Evolutionary conservation across 2,329 filamentous ascomycete genomes (phyloP), one percentile per base, ranked within the genome.

Genomic region (Pseudogymnoascus verrucosus): DNA sequence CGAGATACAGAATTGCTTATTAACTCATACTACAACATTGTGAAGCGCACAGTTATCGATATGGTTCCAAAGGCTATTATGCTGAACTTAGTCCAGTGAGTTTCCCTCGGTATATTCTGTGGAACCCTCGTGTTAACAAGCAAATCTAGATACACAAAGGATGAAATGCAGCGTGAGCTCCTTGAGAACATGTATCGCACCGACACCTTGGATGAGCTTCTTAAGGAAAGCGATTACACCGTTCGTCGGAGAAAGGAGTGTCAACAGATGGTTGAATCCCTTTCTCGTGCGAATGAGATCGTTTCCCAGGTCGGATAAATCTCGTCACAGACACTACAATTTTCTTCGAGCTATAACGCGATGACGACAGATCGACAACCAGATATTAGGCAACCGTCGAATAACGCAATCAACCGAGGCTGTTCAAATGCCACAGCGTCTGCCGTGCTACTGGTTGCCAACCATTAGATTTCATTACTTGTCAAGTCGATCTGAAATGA

Each of bases 41-140:
- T 97, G 69, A 91, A 92, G 81, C 85, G 95, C 70, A 99, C 96
- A 66, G 96, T 99, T 92, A 97, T 98, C 69, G 95, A 99, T 74
- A 99, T 99, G 95, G 95, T 99, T 5, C 95, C 95, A 69, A 99
- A 99, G 80, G 95, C 95, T 42, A 96, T 99, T 74, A 99, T 99
- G 95, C 84, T 98, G 69, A 97, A 85, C 71, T 89, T 99, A 54
- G 95, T 99, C 61, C 88, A 93, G 89, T 96, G 86, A 76, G 91
- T 87, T 19, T 14, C 42, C 42, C 2, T 6, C 28, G 12, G 8
- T 16, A 19, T 36, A 34, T 19, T 14, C 14, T 21, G 3, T 60
- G 19, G 16, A 59, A 47, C n/a, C 7, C 16, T 37, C 60, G 16
- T n/a, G 6, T 62, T 14, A 14, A 39, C 21, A 62, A 47, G 31